A percentile compares a stretch with the other conserved stretches of the same genome.
Conservation (phyloP, 495 filamentous ascomycete genomes). For the Massariosphaeria phaeospora region DNA sequence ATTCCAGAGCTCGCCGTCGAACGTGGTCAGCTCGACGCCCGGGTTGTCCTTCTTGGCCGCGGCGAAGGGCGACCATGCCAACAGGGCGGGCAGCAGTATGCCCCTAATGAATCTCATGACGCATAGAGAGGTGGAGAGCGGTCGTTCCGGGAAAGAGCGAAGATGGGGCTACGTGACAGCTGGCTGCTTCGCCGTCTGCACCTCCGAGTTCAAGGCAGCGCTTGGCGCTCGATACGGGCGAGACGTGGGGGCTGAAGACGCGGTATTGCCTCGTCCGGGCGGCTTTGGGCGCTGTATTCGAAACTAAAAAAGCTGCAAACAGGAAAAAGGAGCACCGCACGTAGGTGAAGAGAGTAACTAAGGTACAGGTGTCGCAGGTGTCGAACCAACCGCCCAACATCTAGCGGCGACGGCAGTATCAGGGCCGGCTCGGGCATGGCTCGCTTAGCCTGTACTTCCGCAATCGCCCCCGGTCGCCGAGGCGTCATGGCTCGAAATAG, state of each 20-base stretch:
- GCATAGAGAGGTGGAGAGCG: constrained; percentile 21
- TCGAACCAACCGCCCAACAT: too few relatives aligned
- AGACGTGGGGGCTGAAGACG: too few relatives aligned
- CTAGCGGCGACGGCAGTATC: too few relatives aligned
- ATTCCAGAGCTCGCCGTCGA: constrained; percentile 57
- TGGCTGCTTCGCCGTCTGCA: constrained; percentile 22
- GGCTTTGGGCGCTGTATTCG: too few relatives aligned
- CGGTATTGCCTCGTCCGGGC: too few relatives aligned
- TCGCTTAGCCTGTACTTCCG: not conserved
- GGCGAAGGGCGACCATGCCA: constrained; percentile 28
- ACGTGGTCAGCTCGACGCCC: constrained; percentile 49
- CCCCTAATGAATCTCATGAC: constrained; percentile 33
- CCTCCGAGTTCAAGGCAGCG: too few relatives aligned
- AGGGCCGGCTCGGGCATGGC: not conserved
- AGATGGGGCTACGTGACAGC: constrained; percentile 9
- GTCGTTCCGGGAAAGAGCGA: not conserved
- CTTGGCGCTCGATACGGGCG: too few relatives aligned
- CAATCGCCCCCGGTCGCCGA: not conserved
- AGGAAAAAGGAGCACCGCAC: too few relatives aligned
- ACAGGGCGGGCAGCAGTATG: constrained; percentile 34
- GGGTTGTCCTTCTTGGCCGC: constrained; percentile 50
- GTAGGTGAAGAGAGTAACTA: too few relatives aligned
- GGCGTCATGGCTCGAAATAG: not conserved
- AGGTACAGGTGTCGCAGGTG: too few relatives aligned
- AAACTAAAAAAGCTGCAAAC: too few relatives aligned